Percentiles rank a stretch among this genome's conserved stretches.
These are phyloP conservation scores for Metschnikowia colocasiae DNA, from an alignment of 805 yeast species.

Conservation along the genomic window DNA sequence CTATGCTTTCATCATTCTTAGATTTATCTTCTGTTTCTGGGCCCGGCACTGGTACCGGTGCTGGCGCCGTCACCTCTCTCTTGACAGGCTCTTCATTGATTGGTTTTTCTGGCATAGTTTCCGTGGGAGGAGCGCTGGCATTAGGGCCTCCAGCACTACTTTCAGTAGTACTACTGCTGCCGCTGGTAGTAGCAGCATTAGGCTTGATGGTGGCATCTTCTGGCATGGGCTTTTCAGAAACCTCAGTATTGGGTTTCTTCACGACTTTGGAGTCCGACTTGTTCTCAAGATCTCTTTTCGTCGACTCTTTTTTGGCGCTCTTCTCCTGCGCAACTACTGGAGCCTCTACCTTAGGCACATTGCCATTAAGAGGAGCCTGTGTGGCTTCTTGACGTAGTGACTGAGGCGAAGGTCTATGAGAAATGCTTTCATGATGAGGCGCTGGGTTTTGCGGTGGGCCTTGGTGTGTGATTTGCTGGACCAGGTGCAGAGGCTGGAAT, in stretches of 20 bases:
- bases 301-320: slow-evolving; percentile 13
- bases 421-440: slow-evolving; percentile 8
- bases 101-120: slow-evolving; percentile 1
- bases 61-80: slow-evolving; percentile 2
- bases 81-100: background rate
- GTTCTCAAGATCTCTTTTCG: slow-evolving; percentile 40
- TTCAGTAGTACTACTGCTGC: background rate
- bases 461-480: background rate
- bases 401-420: slow-evolving; percentile 7
- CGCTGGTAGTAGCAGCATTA: background rate
- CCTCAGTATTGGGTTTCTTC: slow-evolving; percentile 22
- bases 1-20: background rate
- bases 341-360: background rate
- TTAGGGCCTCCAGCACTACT: slow-evolving; percentile 1
- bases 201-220: background rate
- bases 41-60: slow-evolving; percentile 6
- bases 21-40: background rate
- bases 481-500: slow-evolving; percentile 6
- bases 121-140: slow-evolving; percentile 8
- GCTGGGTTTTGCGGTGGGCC: slow-evolving; percentile 1
- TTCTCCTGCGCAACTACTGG: slow-evolving; percentile 1
- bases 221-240: background rate
- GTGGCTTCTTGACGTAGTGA: slow-evolving; percentile 5
- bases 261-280: slow-evolving; percentile 29
- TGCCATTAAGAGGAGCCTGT: background rate